Conservation (phyloP, 495 filamentous ascomycete genomes). For the Neurospora sp. region DNA sequence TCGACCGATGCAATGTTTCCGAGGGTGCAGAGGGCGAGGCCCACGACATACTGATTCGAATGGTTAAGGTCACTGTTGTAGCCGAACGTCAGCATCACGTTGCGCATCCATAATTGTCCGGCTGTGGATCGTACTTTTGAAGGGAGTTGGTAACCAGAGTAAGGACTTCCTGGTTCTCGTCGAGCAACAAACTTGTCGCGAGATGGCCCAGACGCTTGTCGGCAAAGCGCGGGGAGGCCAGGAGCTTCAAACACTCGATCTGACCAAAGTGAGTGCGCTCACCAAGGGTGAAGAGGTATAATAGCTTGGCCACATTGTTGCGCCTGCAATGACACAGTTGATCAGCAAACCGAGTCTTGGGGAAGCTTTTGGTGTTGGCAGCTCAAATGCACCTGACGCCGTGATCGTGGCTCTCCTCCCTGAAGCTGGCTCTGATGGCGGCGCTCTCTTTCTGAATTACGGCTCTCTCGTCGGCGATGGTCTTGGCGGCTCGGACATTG, state of each 20-base stretch:
- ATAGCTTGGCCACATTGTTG: conserved; percentile 96
- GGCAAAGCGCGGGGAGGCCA: conserved; percentile 93
- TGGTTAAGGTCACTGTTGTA: conserved; percentile 77
- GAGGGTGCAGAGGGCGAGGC: conserved; percentile 86
- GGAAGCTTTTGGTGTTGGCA: neutral
- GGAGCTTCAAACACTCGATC: conserved; percentile 96
- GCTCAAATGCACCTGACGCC: conserved; percentile 58
- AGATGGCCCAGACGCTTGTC: conserved; percentile 96
- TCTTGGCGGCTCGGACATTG: conserved; percentile 96
- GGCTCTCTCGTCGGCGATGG: conserved; percentile 93
- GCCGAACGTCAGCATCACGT: conserved; percentile 18
- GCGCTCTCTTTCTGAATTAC: conserved; percentile 99
- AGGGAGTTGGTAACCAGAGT: conserved; percentile 95
- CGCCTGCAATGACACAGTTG: conserved; percentile 45
- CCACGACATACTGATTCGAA: conserved; percentile 97
- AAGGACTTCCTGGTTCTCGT: conserved; percentile 97
- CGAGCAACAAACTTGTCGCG: conserved; percentile 88
- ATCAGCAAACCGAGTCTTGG: conserved; percentile 7
- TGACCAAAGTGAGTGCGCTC: conserved; percentile 98
- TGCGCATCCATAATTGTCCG: neutral
- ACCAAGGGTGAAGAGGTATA: conserved; percentile 97
- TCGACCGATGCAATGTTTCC: conserved; percentile 96
- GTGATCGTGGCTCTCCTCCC: conserved; percentile 90
- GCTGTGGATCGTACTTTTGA: conserved; percentile 62
- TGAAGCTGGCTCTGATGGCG: conserved; percentile 89